Conservation (phyloP, 2,329 filamentous ascomycete species). For the Pyricularia sp. region DNA sequence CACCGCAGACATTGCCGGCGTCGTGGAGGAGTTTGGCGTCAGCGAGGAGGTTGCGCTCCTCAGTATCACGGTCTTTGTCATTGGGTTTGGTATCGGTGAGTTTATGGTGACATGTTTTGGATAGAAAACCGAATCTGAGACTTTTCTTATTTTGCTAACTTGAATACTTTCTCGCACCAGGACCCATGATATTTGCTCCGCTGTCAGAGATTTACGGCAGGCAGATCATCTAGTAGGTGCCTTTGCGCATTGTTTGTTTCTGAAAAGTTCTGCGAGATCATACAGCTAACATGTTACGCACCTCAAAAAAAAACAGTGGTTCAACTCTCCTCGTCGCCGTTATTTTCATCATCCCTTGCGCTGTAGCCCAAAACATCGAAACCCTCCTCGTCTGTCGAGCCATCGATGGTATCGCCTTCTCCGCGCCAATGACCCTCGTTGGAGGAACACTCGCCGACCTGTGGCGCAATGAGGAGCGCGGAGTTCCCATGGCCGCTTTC, state of each 20-base stretch:
- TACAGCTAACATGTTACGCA: neutral
- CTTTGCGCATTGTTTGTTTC: neutral
- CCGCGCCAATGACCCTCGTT: slow-evolving; percentile 77
- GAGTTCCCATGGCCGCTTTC: slow-evolving; percentile 81
- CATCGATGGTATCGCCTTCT: slow-evolving; percentile 78
- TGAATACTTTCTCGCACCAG: slow-evolving; percentile 18
- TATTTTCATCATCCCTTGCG: slow-evolving; percentile 73
- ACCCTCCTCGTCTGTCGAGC: slow-evolving; percentile 68
- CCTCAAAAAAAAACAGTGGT: slow-evolving; percentile 21
- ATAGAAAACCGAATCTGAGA: neutral
- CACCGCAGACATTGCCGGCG: slow-evolving; percentile 63
- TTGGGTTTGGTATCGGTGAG: slow-evolving; percentile 69
- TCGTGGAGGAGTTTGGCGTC: slow-evolving; percentile 54
- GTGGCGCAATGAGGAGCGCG: slow-evolving; percentile 77
- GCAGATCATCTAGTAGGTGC: slow-evolving; percentile 55
- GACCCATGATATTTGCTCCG: slow-evolving; percentile 72
- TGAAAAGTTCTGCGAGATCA: neutral
- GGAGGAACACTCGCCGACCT: slow-evolving; percentile 75
- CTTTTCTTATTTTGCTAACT: neutral
- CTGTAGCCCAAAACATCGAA: slow-evolving; percentile 64
- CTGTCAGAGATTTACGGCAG: slow-evolving; percentile 68
- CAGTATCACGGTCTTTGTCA: slow-evolving; percentile 66
- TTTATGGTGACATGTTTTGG: slow-evolving; percentile 6
- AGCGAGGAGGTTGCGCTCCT: slow-evolving; percentile 65
- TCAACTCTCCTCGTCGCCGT: slow-evolving; percentile 61